phyloP scores from a whole-genome alignment of 208 protist genomes.

The Naegleria gruberi region DNA sequence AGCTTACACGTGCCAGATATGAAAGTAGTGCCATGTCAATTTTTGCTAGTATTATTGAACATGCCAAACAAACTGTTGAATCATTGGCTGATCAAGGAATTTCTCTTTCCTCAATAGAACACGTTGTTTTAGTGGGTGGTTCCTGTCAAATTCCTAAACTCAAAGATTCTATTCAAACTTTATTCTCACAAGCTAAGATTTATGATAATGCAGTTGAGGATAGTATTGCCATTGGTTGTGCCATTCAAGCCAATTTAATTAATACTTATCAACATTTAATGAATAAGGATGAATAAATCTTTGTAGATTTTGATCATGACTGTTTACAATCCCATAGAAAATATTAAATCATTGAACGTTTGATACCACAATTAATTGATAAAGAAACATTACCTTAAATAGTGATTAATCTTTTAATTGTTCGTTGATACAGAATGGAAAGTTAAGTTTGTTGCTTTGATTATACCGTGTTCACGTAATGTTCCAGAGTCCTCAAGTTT shows the following conservation, averaged over 20 bases:
- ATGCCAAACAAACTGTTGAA: slow-evolving; percentile 74
- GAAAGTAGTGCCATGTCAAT: slow-evolving; percentile 86
- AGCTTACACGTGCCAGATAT: slow-evolving; percentile 72
- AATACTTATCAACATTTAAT: neutral
- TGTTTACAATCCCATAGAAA: too few relatives aligned
- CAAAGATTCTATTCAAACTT: slow-evolving; percentile 40
- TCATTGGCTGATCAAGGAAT: slow-evolving; percentile 56
- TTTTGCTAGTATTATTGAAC: slow-evolving; percentile 79
- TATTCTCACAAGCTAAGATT: neutral
- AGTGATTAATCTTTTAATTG: too few relatives aligned
- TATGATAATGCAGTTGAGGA: neutral
- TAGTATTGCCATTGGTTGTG: neutral
- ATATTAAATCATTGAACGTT: too few relatives aligned
- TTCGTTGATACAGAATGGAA: too few relatives aligned
- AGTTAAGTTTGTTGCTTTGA: too few relatives aligned
- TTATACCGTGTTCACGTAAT: too few relatives aligned
- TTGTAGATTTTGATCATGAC: too few relatives aligned
- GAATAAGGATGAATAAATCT: too few relatives aligned
- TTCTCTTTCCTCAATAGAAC: slow-evolving; percentile 72
- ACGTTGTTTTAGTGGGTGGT: slow-evolving; percentile 90
- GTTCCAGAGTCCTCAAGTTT: too few relatives aligned
- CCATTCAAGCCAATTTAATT: neutral
- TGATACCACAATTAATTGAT: too few relatives aligned
- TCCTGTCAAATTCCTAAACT: slow-evolving; percentile 82
- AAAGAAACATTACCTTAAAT: too few relatives aligned